A percentile compares a stretch with the other conserved stretches of the same genome.
phyloP scores from a whole-genome alignment of 2,329 filamentous ascomycete genomes.

The Colletotrichum sp. region DNA sequence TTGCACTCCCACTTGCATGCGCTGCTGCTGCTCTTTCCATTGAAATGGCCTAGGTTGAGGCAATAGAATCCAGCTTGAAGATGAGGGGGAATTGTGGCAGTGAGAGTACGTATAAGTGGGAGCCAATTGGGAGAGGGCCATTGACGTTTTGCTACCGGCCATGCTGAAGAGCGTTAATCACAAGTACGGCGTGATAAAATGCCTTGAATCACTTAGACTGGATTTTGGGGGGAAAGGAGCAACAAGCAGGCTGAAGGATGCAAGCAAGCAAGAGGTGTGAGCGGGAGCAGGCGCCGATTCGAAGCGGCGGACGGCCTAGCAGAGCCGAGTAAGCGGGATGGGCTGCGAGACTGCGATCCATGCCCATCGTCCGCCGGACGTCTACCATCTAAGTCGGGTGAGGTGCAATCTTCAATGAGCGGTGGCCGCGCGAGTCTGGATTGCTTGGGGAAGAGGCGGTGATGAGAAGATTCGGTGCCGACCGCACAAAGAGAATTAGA shows the following conservation, averaged over 20 bases:
- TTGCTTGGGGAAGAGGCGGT: background rate
- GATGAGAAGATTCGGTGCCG: background rate
- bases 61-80: background rate
- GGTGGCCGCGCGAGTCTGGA: background rate
- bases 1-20: background rate
- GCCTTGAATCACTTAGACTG: background rate
- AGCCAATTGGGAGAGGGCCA: background rate
- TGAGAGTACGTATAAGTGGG: constrained; percentile 1
- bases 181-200: background rate
- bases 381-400: background rate
- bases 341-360: background rate
- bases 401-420: background rate
- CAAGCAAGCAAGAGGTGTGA: background rate
- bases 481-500: background rate
- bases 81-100: background rate
- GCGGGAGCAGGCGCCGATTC: background rate
- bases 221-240: background rate
- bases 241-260: background rate
- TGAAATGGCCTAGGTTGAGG: background rate
- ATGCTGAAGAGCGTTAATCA: background rate
- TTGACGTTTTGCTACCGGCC: background rate
- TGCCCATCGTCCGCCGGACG: background rate
- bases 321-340: constrained; percentile 2
- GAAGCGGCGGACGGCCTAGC: background rate
- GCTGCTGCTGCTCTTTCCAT: background rate